Conservation (phyloP, 306 rosid species). For the Rosa persica region DNA sequence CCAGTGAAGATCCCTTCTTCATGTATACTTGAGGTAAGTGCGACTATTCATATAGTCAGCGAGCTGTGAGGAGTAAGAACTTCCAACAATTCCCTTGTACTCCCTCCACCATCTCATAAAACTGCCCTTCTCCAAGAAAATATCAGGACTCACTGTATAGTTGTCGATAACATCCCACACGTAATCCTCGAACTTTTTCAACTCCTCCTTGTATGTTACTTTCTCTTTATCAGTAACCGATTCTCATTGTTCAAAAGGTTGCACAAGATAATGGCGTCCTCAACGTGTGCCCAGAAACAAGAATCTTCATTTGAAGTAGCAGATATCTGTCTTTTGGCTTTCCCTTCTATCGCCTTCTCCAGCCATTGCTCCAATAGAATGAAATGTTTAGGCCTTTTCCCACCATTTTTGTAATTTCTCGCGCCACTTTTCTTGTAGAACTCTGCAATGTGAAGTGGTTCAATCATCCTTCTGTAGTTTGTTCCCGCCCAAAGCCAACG, state of each 20-base stretch:
- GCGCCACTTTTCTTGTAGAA: constrained; percentile 25
- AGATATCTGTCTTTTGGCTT: constrained; percentile 1
- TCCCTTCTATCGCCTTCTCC: not conserved
- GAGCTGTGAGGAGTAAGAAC: constrained; percentile 20
- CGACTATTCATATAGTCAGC: constrained; percentile 32
- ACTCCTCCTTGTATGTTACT: not conserved
- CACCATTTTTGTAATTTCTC: constrained; percentile 13
- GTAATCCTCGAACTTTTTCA: constrained; percentile 48
- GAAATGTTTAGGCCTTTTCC: constrained; percentile 40
- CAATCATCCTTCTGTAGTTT: constrained; percentile 62
- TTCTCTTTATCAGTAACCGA: constrained; percentile 1
- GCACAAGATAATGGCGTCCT: constrained; percentile 52
- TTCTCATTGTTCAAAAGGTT: not conserved
- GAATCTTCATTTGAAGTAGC: constrained; percentile 53
- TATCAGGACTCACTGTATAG: constrained; percentile 55
- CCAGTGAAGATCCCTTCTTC: constrained; percentile 6
- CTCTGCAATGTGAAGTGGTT: constrained; percentile 56
- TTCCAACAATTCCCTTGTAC: constrained; percentile 31
- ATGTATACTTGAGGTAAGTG: constrained; percentile 23
- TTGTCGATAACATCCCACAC: constrained; percentile 41
- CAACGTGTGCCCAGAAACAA: constrained; percentile 75
- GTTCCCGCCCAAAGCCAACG: constrained; percentile 51
- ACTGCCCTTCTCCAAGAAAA: constrained; percentile 49
- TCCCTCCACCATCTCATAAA: constrained; percentile 66
- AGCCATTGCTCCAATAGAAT: constrained; percentile 48